phyloP scores from a whole-genome alignment of 208 protist species.

The Phytomonas sp. region DNA sequence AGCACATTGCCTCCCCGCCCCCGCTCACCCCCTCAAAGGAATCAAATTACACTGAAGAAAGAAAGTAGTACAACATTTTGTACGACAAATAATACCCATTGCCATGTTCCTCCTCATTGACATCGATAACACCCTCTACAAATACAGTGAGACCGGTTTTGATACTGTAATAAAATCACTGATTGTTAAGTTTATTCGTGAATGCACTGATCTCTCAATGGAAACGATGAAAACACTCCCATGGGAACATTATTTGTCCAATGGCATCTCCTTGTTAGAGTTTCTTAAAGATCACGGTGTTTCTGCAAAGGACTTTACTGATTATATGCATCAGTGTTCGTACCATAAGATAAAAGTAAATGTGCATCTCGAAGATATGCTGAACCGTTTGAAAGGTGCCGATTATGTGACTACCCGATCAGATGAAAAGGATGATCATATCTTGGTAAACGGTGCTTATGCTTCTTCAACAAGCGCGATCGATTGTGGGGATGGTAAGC shows the following conservation, averaged over 20 bases:
- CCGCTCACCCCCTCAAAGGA: too few relatives aligned
- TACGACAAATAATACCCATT: not conserved
- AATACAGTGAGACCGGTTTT: conserved; percentile 42
- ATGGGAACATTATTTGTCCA: conserved; percentile 31
- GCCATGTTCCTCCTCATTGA: conserved; percentile 59
- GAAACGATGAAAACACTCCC: conserved; percentile 30
- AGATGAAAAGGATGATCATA: not conserved
- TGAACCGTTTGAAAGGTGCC: conserved; percentile 22
- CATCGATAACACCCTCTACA: conserved; percentile 77
- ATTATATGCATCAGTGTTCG: conserved; percentile 61
- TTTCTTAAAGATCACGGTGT: conserved; percentile 47
- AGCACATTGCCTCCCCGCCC: not conserved
- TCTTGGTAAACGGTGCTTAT: not conserved
- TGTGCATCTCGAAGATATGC: conserved; percentile 32
- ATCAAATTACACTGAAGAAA: conserved; percentile 2
- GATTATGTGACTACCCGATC: not conserved
- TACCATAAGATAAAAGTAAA: conserved; percentile 40
- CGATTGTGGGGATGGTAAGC: not conserved
- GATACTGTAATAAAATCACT: conserved; percentile 38
- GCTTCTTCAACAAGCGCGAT: too few relatives aligned
- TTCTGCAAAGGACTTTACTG: conserved; percentile 46
- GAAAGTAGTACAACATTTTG: not conserved
- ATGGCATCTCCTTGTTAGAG: conserved; percentile 55
- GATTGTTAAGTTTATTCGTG: conserved; percentile 34
- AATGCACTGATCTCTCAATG: conserved; percentile 19